These are phyloP conservation scores for Cladophialophora yegresii DNA, from an alignment of 2,329 filamentous ascomycete species.

Conservation along the genomic window DNA sequence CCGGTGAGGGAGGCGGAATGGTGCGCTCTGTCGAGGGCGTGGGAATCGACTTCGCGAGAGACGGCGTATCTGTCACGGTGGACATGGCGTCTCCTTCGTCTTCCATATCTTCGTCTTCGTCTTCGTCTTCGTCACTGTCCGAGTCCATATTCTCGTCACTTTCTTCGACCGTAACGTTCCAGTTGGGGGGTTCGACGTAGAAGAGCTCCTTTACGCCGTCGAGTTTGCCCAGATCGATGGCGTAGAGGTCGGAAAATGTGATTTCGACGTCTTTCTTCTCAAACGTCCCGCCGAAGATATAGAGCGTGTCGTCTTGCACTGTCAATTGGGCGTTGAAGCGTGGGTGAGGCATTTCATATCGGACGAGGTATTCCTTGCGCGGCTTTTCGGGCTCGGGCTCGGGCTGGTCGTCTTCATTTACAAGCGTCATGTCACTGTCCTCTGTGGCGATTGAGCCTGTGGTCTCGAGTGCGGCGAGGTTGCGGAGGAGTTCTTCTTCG, in stretches of 20 bases:
- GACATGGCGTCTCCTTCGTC: constrained; percentile 44
- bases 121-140: constrained; percentile 39
- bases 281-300: constrained; percentile 92
- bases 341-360: constrained; percentile 81
- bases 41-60: constrained; percentile 36
- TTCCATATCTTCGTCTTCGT: constrained; percentile 48
- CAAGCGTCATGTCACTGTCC: constrained; percentile 46
- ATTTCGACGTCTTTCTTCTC: constrained; percentile 94
- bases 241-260: constrained; percentile 93
- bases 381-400: constrained; percentile 57
- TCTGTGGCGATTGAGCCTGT: constrained; percentile 64
- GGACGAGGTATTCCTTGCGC: constrained; percentile 61
- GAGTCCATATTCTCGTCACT: constrained; percentile 48
- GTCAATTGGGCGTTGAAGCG: constrained; percentile 89
- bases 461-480: constrained; percentile 80
- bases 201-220: constrained; percentile 93
- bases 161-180: constrained; percentile 67
- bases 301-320: constrained; percentile 88
- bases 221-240: constrained; percentile 89
- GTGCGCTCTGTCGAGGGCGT: constrained; percentile 45
- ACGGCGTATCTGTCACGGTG: constrained; percentile 37
- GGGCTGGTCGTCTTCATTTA: constrained; percentile 53
- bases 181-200: constrained; percentile 80
- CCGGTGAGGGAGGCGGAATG: constrained; percentile 34
- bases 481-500: constrained; percentile 84